Base-by-base conservation (phyloP, 768 basidiomycete species). In the Trametes gibbosa region DNA sequence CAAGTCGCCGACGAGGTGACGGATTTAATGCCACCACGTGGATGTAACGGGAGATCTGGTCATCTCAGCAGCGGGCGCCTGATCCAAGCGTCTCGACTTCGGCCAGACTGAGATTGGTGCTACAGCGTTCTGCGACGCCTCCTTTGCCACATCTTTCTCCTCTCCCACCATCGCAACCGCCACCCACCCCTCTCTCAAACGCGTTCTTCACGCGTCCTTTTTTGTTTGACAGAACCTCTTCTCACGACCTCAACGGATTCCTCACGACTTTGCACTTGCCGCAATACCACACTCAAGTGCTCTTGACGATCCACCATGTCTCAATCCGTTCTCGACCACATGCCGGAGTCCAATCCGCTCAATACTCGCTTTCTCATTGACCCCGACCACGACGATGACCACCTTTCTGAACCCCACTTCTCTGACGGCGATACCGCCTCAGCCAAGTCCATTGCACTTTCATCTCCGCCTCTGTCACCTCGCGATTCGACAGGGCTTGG, bases 371-470 rank as follows among this genome's bases (percentile, higher is more conserved):
- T 69, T 21, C 59, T 69, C 2, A 58, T 65, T 19, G 64, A 65
- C 21, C 61, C 59, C 9, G 63, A 64, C 16, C 53, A 50, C n/a
- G 67, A 64, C 8, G 59, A 62, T 27, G 67, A 65, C 47, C 42
- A 56, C 16, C 53, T 59, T 10, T 61, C 59, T 39, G 65, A 66
- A 41, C 54, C 62, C 3, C 59, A 55, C 46, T 69, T 62, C 42
- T 66, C 64, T 13, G 88, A 88, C 63, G 84, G 79, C 57, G 90
- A 92, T 67, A 90, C 88, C 5, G 89, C 90, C 16, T 90, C 89
- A 9, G 87, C 89, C 66, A 83, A 80, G 40, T 92, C 90, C 1
- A 87, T 92, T 50, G 81, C 89, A 23, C 83, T 92, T 41, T 85
- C 84, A 29, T 89, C 89, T 3, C 81, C 87, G 2, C 70, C 83